Evolutionary conservation across 2,329 filamentous ascomycete species (phyloP).

Genomic region (Fusarium nisikadoi): DNA sequence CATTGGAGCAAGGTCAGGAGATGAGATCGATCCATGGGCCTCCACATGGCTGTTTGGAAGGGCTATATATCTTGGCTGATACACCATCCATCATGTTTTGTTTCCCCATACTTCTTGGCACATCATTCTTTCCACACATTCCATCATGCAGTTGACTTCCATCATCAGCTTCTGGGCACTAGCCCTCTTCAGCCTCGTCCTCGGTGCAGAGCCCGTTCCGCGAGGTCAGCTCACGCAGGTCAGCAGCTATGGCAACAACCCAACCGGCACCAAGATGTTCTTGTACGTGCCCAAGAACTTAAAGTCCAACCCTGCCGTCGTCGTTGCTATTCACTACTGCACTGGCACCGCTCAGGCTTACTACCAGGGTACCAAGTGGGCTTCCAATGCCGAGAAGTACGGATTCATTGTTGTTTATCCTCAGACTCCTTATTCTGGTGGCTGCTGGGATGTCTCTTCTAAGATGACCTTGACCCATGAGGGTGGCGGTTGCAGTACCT

Average conservation of each 20-base stretch:
- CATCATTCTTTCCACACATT: background rate
- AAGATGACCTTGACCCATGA: conserved; percentile 19
- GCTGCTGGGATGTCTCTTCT: conserved; percentile 18
- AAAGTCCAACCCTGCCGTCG: conserved; percentile 17
- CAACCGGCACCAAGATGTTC: conserved; percentile 16
- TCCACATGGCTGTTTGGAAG: background rate
- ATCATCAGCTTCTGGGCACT: conserved; percentile 17
- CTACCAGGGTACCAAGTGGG: conserved; percentile 11
- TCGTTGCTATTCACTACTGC: conserved; percentile 16
- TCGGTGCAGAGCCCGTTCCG: conserved; percentile 5
- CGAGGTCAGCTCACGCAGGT: conserved; percentile 3
- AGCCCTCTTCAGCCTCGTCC: conserved; percentile 5
- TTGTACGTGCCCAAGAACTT: conserved; percentile 15
- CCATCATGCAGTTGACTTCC: conserved; percentile 11
- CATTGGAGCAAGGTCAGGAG: conserved; percentile 4
- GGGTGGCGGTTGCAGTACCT: conserved; percentile 8
- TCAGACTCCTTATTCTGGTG: conserved; percentile 17
- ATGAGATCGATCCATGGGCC: background rate
- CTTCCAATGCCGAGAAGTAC: conserved; percentile 20
- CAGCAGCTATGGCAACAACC: conserved; percentile 13
- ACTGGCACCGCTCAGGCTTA: background rate
- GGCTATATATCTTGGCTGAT: conserved; percentile 1
- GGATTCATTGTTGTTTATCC: conserved; percentile 17
- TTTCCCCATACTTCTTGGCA: conserved; percentile 9
- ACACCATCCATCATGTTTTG: background rate